Evolutionary conservation across 148 eudicot genomes (phyloP).

Genomic region (Persicaria tinctoria): DNA sequence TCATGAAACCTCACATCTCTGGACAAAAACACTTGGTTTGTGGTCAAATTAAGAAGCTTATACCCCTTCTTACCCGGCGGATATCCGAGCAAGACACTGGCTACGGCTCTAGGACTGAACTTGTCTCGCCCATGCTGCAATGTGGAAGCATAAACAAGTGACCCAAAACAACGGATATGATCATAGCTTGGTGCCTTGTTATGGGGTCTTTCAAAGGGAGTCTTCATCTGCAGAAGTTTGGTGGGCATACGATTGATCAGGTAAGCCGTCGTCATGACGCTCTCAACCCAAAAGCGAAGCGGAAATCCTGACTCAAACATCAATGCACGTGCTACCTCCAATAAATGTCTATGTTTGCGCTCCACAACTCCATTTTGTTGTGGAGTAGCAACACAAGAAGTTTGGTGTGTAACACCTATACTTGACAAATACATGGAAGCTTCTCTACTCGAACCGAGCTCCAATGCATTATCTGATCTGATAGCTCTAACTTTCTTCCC

Average conservation of each 20-base stretch:
- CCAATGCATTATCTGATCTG: not conserved
- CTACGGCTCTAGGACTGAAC: too few species aligned
- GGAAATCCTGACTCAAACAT: not conserved
- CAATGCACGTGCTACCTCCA: not conserved
- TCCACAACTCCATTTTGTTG: not conserved
- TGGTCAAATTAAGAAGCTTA: too few species aligned
- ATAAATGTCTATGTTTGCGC: too few species aligned
- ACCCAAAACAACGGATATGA: not conserved
- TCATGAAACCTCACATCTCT: too few species aligned
- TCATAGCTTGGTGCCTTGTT: not conserved
- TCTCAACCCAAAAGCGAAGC: not conserved
- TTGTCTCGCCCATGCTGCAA: too few species aligned
- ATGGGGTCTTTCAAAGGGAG: not conserved
- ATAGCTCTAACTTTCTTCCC: not conserved
- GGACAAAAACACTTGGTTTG: too few species aligned
- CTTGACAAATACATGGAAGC: not conserved
- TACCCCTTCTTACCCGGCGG: too few species aligned
- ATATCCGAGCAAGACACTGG: too few species aligned
- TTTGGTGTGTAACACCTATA: not conserved
- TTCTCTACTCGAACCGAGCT: not conserved
- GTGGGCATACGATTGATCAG: not conserved
- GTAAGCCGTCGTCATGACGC: not conserved
- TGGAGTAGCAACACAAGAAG: not conserved
- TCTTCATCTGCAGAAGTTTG: not conserved
- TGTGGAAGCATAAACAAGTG: not conserved